Evolutionary conservation across 805 yeast genomes (phyloP).

Genomic region (Yarrowia phangngaensis): DNA sequence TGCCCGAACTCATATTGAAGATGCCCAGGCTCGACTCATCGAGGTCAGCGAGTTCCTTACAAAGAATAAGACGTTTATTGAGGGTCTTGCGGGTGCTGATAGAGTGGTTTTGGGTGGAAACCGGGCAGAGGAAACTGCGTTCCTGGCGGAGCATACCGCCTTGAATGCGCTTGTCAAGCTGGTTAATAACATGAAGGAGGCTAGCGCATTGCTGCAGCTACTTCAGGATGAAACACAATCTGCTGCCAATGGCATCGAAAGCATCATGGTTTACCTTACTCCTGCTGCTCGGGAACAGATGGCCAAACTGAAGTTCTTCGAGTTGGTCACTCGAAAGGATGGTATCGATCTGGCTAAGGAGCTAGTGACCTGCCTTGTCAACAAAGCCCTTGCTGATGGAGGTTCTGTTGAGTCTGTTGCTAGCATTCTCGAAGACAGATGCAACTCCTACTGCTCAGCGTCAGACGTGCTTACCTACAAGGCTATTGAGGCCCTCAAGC

Average conservation of each 20-base stretch:
- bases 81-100: slow-evolving; percentile 43
- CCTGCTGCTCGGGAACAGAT: slow-evolving; percentile 65
- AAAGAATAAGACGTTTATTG: slow-evolving; percentile 46
- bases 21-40: slow-evolving; percentile 36
- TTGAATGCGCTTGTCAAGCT: slow-evolving; percentile 72
- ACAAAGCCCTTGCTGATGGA: slow-evolving; percentile 84
- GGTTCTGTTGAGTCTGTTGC: slow-evolving; percentile 89
- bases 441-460: slow-evolving; percentile 92
- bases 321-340: slow-evolving; percentile 66
- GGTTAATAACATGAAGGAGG: slow-evolving; percentile 77
- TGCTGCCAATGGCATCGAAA: slow-evolving; percentile 50
- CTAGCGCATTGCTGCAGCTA: slow-evolving; percentile 79
- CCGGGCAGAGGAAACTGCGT: slow-evolving; percentile 38
- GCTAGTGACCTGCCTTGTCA: slow-evolving; percentile 80
- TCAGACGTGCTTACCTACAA: slow-evolving; percentile 90
- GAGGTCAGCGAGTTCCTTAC: slow-evolving; percentile 42
- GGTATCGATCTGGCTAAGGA: slow-evolving; percentile 73
- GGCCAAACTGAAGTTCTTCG: slow-evolving; percentile 63
- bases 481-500: slow-evolving; percentile 85
- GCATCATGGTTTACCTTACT: slow-evolving; percentile 65
- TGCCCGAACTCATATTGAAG: slow-evolving; percentile 32
- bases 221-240: slow-evolving; percentile 60
- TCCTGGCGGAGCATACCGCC: slow-evolving; percentile 87
- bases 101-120: slow-evolving; percentile 32
- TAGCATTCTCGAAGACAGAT: slow-evolving; percentile 79